Percentiles rank a stretch among this genome's conserved stretches.
Conservation (phyloP, 2,329 filamentous ascomycete genomes). For the Phialocephala sp. region DNA sequence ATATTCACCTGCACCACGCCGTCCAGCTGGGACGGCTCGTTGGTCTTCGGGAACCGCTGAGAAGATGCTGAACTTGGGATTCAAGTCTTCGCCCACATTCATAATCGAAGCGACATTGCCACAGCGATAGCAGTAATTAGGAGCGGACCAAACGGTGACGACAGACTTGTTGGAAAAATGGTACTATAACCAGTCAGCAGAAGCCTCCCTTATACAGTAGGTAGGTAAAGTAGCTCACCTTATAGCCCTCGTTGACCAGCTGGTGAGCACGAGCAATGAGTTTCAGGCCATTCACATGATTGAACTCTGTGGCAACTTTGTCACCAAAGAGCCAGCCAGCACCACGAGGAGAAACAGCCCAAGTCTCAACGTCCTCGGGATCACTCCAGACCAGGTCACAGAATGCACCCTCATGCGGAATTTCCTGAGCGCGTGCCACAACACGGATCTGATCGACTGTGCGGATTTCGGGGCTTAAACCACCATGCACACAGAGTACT, state of each 20-base stretch:
- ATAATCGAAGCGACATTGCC: constrained; percentile 77
- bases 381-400: constrained; percentile 80
- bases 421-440: constrained; percentile 75
- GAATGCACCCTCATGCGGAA: constrained; percentile 78
- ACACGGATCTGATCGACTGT: constrained; percentile 78
- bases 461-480: constrained; percentile 73
- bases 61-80: constrained; percentile 92
- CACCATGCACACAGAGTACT: constrained; percentile 75
- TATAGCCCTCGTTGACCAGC: constrained; percentile 78
- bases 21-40: constrained; percentile 76
- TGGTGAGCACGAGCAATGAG: constrained; percentile 77
- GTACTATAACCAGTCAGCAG: constrained; percentile 58
- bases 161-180: constrained; percentile 96
- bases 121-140: constrained; percentile 54
- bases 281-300: constrained; percentile 75
- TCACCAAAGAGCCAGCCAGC: constrained; percentile 62
- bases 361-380: constrained; percentile 73
- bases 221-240: constrained; percentile 49
- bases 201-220: too few species aligned
- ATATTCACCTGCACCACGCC: constrained; percentile 71
- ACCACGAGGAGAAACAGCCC: constrained; percentile 71
- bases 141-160: constrained; percentile 71
- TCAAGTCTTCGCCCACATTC: constrained; percentile 83
- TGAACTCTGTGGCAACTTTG: constrained; percentile 77
- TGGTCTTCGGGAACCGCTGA: constrained; percentile 86